Evolutionary conservation across 169 alveolate species (phyloP).

Genomic region (Prorocentrum cordatum): DNA sequence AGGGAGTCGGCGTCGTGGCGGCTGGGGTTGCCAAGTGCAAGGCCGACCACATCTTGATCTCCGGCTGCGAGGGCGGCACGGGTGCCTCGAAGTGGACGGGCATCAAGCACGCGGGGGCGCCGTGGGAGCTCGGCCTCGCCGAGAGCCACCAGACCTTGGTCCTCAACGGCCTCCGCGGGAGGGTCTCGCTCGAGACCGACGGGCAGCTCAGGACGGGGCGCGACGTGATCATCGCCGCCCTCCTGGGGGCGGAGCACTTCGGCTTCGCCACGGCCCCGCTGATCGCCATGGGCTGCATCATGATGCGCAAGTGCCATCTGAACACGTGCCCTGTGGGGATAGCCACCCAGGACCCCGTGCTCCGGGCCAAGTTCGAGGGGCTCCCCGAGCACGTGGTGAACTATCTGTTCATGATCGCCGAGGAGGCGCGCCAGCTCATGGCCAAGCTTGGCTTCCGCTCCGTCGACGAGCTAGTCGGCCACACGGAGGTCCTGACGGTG

Average conservation of each 20-base stretch:
- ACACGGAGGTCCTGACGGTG: slow-evolving; percentile 50
- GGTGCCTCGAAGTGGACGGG: slow-evolving; percentile 82
- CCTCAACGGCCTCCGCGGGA: slow-evolving; percentile 73
- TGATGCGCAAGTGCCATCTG: slow-evolving; percentile 81
- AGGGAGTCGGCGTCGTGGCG: slow-evolving; percentile 80
- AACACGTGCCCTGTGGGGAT: slow-evolving; percentile 80
- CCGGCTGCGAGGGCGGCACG: slow-evolving; percentile 79
- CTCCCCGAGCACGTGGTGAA: slow-evolving; percentile 78
- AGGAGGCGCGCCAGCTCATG: slow-evolving; percentile 75
- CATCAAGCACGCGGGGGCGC: slow-evolving; percentile 79
- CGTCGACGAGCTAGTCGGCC: slow-evolving; percentile 70
- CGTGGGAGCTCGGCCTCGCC: slow-evolving; percentile 82
- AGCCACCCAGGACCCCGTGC: slow-evolving; percentile 80
- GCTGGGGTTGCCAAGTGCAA: slow-evolving; percentile 78
- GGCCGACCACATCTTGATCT: slow-evolving; percentile 76
- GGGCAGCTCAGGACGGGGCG: slow-evolving; percentile 79
- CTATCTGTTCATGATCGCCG: slow-evolving; percentile 77
- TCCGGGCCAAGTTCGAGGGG: slow-evolving; percentile 78
- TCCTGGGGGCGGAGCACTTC: slow-evolving; percentile 78
- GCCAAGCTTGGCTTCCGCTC: slow-evolving; percentile 75
- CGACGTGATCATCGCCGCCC: slow-evolving; percentile 77
- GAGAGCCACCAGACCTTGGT: slow-evolving; percentile 78
- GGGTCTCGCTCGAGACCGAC: slow-evolving; percentile 76
- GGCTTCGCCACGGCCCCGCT: slow-evolving; percentile 78
- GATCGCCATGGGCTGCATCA: slow-evolving; percentile 78